Conservation (phyloP, 208 protist genomes). For the Crithidia expoeki region DNA sequence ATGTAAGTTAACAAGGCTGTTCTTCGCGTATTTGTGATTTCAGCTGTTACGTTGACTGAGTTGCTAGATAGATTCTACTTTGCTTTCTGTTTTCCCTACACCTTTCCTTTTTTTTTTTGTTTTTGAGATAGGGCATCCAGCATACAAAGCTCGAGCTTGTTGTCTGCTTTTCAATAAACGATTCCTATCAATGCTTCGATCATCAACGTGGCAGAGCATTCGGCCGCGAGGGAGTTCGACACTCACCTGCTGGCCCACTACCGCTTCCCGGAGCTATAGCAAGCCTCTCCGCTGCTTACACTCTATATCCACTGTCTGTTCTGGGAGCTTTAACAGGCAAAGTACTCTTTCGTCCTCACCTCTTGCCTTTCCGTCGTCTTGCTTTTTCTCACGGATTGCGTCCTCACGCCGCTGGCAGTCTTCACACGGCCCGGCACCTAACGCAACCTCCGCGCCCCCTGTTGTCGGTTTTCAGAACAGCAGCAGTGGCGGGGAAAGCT, state of each 20-base stretch:
- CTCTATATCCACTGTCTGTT: too few relatives aligned
- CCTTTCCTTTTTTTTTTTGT: too few relatives aligned
- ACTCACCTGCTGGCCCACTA: not conserved
- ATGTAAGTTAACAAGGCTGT: too few relatives aligned
- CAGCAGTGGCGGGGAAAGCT: not conserved
- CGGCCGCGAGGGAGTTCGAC: not conserved
- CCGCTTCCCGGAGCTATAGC: not conserved
- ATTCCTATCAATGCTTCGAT: not conserved
- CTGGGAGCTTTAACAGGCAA: too few relatives aligned
- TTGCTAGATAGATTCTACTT: not conserved
- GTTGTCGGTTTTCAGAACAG: too few relatives aligned
- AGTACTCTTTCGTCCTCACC: too few relatives aligned
- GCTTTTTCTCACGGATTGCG: not conserved
- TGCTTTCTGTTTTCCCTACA: not conserved
- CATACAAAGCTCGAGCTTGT: too few relatives aligned
- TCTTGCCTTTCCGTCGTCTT: constrained; percentile 1
- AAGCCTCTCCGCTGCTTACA: too few relatives aligned
- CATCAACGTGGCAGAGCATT: not conserved
- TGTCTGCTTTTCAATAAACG: too few relatives aligned
- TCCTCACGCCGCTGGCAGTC: constrained; percentile 25
- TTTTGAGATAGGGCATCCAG: too few relatives aligned
- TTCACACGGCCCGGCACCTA: not conserved
- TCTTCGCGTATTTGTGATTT: too few relatives aligned
- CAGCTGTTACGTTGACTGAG: too few relatives aligned
- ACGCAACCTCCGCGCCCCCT: not conserved